phyloP scores from a whole-genome alignment of 768 basidiomycete species.

The Xanthoconium purpureum region DNA sequence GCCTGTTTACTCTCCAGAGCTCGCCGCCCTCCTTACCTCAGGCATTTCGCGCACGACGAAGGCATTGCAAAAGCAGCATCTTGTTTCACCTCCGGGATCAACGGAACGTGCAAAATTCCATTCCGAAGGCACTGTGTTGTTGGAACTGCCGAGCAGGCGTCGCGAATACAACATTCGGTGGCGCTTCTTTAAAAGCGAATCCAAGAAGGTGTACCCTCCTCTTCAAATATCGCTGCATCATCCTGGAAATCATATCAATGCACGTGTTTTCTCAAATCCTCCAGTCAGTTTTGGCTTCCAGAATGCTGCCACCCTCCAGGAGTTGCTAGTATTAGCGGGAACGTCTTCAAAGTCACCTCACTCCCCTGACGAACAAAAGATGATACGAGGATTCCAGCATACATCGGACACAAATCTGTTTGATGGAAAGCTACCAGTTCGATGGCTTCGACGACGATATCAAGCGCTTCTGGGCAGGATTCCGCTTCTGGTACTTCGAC shows the following conservation, averaged over 20 bases:
- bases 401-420: constrained; percentile 9
- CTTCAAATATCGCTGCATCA: constrained; percentile 44
- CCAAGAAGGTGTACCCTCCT: constrained; percentile 57
- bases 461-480: constrained; percentile 56
- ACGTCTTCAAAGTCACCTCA: constrained; percentile 22
- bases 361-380: constrained; percentile 31
- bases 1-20: constrained; percentile 61
- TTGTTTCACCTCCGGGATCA: constrained; percentile 52
- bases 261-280: constrained; percentile 14
- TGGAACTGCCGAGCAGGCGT: constrained; percentile 70
- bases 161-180: constrained; percentile 71
- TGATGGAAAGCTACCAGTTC: constrained; percentile 15
- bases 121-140: constrained; percentile 55
- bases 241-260: constrained; percentile 2
- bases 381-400: background rate
- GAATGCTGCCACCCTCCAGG: constrained; percentile 40
- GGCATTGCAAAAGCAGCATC: constrained; percentile 38
- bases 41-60: constrained; percentile 43
- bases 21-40: constrained; percentile 61
- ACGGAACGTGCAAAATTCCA: constrained; percentile 54
- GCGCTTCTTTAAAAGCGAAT: constrained; percentile 57
- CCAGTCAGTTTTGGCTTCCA: constrained; percentile 43
- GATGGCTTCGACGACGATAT: constrained; percentile 50
- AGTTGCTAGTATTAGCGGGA: constrained; percentile 46
- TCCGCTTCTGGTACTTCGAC: constrained; percentile 48